Percentiles rank a stretch among this genome's conserved stretches.
These are phyloP conservation scores for Mortierella polycephala DNA, from an alignment of 371 early-diverging fungal genomes.

Conservation along the genomic window DNA sequence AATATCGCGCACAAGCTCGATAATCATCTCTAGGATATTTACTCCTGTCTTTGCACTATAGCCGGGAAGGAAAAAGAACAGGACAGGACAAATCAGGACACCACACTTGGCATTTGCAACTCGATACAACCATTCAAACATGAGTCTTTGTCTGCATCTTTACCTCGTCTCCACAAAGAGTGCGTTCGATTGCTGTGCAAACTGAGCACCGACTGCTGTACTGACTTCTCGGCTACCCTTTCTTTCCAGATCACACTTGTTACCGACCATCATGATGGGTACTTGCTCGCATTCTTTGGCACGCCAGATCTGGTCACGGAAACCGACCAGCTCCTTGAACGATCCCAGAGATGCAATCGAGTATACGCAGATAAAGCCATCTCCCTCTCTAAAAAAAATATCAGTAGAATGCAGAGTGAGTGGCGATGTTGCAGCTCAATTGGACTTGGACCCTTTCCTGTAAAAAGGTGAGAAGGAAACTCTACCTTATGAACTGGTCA, in stretches of 20 bases:
- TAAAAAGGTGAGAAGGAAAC: not conserved
- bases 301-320: constrained; percentile 50
- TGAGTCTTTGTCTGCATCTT: not conserved
- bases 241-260: constrained; percentile 70
- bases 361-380: constrained; percentile 57
- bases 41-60: constrained; percentile 33
- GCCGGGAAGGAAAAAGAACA: not conserved
- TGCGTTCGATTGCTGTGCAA: constrained; percentile 54
- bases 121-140: not conserved
- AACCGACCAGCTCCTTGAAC: constrained; percentile 39
- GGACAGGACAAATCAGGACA: not conserved
- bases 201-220: constrained; percentile 52
- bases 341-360: constrained; percentile 48
- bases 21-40: constrained; percentile 42
- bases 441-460: not conserved
- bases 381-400: constrained; percentile 26
- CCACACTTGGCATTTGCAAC: not conserved
- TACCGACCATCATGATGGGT: constrained; percentile 72
- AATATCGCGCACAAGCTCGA: constrained; percentile 29
- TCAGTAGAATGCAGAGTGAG: not conserved
- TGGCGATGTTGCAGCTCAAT: not conserved
- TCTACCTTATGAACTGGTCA: constrained; percentile 44
- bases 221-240: constrained; percentile 57
- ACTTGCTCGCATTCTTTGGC: constrained; percentile 51
- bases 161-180: constrained; percentile 62